phyloP scores from a whole-genome alignment of 352 stramenopile species.

The Globisporangium nodosum region DNA sequence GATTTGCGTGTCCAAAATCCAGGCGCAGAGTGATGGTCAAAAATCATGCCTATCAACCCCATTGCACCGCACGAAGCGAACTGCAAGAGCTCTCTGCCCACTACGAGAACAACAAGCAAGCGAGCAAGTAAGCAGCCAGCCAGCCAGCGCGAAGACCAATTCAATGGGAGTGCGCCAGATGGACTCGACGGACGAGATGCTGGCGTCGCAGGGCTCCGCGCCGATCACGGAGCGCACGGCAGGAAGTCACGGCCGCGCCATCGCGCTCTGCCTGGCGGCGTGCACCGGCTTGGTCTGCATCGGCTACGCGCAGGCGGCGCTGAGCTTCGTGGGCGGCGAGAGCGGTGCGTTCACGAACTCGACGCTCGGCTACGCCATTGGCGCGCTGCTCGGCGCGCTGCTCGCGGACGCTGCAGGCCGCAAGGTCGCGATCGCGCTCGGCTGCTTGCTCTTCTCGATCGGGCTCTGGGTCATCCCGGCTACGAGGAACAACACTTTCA shows the following conservation, averaged over 20 bases:
- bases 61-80: background rate
- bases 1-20: background rate
- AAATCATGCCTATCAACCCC: background rate
- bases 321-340: background rate
- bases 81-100: background rate
- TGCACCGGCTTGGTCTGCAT: conserved; percentile 2
- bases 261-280: conserved; percentile 3
- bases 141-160: background rate
- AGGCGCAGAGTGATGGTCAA: background rate
- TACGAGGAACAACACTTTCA: background rate
- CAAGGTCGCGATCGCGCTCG: conserved; percentile 3
- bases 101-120: too few species aligned
- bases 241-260: conserved; percentile 1
- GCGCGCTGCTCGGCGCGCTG: conserved; percentile 1
- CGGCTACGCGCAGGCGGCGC: conserved; percentile 4
- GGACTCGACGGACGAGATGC: conserved; percentile 12
- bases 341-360: background rate
- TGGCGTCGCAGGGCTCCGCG: conserved; percentile 1
- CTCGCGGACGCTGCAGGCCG: conserved; percentile 6
- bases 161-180: conserved; percentile 3
- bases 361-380: conserved; percentile 8
- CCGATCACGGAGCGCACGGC: conserved; percentile 6
- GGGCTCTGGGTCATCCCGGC: conserved; percentile 11
- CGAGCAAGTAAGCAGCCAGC: background rate
- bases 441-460: conserved; percentile 3